Evolutionary conservation across 495 filamentous ascomycete species (phyloP), one percentile per base, ranked within the genome.

Genomic region (Pseudoneurospora amorphoporcata): DNA sequence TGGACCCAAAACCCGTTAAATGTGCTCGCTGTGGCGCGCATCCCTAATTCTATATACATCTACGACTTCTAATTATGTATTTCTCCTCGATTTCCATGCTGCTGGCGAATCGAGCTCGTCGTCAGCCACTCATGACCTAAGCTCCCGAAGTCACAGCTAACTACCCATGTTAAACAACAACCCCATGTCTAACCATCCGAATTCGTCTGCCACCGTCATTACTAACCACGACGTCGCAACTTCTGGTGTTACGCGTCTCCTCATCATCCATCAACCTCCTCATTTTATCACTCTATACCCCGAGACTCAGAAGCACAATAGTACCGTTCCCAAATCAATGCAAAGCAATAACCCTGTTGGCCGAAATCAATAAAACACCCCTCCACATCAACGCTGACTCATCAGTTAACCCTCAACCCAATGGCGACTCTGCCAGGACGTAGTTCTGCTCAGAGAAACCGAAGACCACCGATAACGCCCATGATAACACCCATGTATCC

Each of bases 401-500:
- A 9, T 40, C 10, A 40, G 14, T 43, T 16, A 45, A 45, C 14
- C 45, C 19, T 12, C 8, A 65, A 65, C 53, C 29, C 53, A 65
- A 8, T 37, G 14, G 3, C 5, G 5, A 32, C 6, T 65, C 29
- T 17, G 32, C 53, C 9, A 4, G 73, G 35, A 39, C 32, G 32
- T 74, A 69, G 16, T 43, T 43, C 42, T 65, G 14, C 53, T 80
- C 75, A 84, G 71, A 82, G 69, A 72, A 74, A 78, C 73, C 78
- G 74, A 39, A 80, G 73, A 10, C 74, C 78, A 14, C 76, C 79
- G 37, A 83, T 61, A 40, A 81, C 69, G 10, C 81, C 81, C 41
- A 82, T 37, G 16, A 78, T 74, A 2, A 83, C 74, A 14, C 76
- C 74, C 35, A 76, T 73, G 6, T 82, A 82, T 39, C 81, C 76